Base-by-base conservation (phyloP, 2,329 filamentous ascomycete species). In the Epichloe amarillans region DNA sequence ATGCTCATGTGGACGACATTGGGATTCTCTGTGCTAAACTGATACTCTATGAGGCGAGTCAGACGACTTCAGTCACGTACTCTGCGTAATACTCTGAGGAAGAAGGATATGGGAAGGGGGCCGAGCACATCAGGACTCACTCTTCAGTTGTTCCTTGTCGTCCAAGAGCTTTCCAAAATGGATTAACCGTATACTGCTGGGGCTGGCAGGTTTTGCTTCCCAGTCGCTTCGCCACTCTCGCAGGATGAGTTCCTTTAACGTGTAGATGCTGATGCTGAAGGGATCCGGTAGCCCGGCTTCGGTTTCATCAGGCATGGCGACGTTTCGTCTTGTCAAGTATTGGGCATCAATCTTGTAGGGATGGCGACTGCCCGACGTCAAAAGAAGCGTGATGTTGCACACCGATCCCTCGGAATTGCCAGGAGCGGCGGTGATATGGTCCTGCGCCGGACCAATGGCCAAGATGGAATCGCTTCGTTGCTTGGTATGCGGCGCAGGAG, bases 1-100 rank as follows among this genome's bases (percentile, higher is more conserved):
- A 95, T 82, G 5, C 86, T 91, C 88, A 95, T 95, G 67, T 95
- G 89, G n/a, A 95, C 82, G 30, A 95, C 86, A 58, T 95, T 95
- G 7, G 86, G 80, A 11, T 76, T 72, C 55, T 88, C 83, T 33
- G 75, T 74, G 61, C 80, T 86, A 62, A 94, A 88, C 54, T 82
- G 84, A 61, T 87, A 90, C 57, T 90, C 88, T 95, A 60, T 5
- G 19, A 23, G 15, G 21, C 36, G 5, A 15, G 46, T 57, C 44
- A 56, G 53, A 43, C 15, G 14, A 30, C 30, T 21, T 38, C 19
- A 37, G n/a, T 10, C 19, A 2, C 6, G n/a, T 26, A 0, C 10
- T 30, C 26, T 30, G 26, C 10, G 26, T 30, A 21, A 21, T 21
- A 0, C 8, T 30, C 26, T 4, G 26, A 30, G 8, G 26, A 26